Evolutionary conservation across 2,329 filamentous ascomycete species (phyloP).

Genomic region (Fusarium sp.): DNA sequence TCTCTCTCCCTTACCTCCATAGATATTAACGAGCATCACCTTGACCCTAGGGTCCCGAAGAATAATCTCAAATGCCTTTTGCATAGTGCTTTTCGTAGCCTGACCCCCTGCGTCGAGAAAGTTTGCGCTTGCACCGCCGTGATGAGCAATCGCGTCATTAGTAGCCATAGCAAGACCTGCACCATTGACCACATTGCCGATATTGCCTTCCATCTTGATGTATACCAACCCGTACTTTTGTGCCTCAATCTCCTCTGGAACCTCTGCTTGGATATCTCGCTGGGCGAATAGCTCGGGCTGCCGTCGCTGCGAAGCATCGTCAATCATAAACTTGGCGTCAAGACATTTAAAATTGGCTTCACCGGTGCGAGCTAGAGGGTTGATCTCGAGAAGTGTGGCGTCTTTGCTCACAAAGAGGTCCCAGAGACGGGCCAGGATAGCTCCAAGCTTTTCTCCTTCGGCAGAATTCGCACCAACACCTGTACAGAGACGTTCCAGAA

Average conservation of each 20-base stretch:
- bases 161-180: constrained; percentile 19
- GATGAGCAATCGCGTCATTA: constrained; percentile 12
- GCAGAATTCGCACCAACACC: neutral
- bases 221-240: constrained; percentile 8
- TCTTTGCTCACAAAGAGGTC: constrained; percentile 1
- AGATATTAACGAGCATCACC: constrained; percentile 13
- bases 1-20: constrained; percentile 1
- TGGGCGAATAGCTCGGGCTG: constrained; percentile 1
- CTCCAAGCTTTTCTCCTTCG: neutral
- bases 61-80: constrained; percentile 24
- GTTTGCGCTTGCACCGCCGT: constrained; percentile 6
- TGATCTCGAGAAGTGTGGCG: constrained; percentile 3
- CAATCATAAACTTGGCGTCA: neutral
- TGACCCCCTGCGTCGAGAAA: constrained; percentile 16
- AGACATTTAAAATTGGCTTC: constrained; percentile 4
- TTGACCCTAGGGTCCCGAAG: constrained; percentile 4
- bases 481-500: neutral
- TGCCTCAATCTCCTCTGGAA: neutral
- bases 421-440: neutral
- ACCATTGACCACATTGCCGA: constrained; percentile 10
- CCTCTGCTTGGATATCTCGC: neutral
- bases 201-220: constrained; percentile 21
- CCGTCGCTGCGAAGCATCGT: constrained; percentile 5
- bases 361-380: neutral
- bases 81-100: constrained; percentile 9